Percentiles rank a stretch among this genome's conserved stretches.
phyloP scores from a whole-genome alignment of 768 basidiomycete genomes.

The Tephrocybe rancida region DNA sequence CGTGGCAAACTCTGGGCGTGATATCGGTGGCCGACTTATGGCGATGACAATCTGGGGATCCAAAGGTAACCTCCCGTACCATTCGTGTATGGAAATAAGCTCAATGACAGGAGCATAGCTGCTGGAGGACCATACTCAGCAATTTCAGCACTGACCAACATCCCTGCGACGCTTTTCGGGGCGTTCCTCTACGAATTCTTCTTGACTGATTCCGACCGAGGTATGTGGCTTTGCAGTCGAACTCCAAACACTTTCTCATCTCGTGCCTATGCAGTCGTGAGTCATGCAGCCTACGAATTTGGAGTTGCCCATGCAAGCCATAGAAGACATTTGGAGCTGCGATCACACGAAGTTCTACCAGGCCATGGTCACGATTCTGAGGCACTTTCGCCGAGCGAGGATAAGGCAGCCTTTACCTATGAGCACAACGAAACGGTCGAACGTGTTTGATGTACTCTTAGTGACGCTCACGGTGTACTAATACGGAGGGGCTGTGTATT shows the following conservation, averaged over 20 bases:
- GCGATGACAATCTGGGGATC: slow-evolving; percentile 63
- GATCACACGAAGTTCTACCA: background rate
- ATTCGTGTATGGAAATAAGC: background rate
- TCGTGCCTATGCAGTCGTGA: slow-evolving; percentile 11
- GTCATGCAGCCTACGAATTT: slow-evolving; percentile 13
- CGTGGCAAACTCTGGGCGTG: slow-evolving; percentile 68
- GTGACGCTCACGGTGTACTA: too few species aligned
- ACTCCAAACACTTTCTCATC: background rate
- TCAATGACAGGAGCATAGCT: slow-evolving; percentile 30
- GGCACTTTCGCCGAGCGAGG: slow-evolving; percentile 3
- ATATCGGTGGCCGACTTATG: slow-evolving; percentile 65
- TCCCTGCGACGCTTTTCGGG: slow-evolving; percentile 62
- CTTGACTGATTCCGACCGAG: slow-evolving; percentile 59
- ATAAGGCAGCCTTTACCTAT: slow-evolving; percentile 8
- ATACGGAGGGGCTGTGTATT: too few species aligned
- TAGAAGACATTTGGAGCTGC: slow-evolving; percentile 9
- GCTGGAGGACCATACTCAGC: slow-evolving; percentile 60
- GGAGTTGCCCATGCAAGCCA: slow-evolving; percentile 14
- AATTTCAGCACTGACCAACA: slow-evolving; percentile 64
- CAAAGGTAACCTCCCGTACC: slow-evolving; percentile 28
- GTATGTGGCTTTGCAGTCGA: slow-evolving; percentile 32
- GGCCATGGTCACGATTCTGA: slow-evolving; percentile 1
- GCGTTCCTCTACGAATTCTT: slow-evolving; percentile 57
- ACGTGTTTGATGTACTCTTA: slow-evolving; percentile 2
- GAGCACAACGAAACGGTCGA: slow-evolving; percentile 11